Percentiles rank a stretch among this genome's conserved stretches.
Evolutionary conservation across 2,329 filamentous ascomycete genomes (phyloP).

Genomic region (Phoma sp.): DNA sequence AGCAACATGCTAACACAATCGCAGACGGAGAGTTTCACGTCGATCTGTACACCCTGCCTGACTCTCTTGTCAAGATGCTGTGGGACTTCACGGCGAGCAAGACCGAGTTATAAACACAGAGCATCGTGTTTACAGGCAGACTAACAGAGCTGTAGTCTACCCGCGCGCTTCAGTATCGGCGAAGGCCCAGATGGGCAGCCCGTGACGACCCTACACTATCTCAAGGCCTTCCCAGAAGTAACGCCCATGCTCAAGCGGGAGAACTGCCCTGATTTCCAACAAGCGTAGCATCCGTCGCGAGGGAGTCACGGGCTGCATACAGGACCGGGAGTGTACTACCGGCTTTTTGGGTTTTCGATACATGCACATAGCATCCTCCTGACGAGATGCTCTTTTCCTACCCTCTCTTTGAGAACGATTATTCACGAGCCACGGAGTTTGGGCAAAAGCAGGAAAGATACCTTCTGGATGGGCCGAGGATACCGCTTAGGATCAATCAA

Average conservation of each 20-base stretch:
- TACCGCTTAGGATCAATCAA: constrained; percentile 10
- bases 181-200: neutral
- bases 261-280: neutral
- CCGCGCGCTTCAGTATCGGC: neutral
- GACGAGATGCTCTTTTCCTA: neutral
- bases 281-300: neutral
- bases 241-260: neutral
- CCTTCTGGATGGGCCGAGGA: neutral
- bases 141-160: constrained; percentile 1
- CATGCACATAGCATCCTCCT: neutral
- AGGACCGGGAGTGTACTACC: neutral
- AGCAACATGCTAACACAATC: constrained; percentile 27
- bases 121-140: neutral
- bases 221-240: neutral
- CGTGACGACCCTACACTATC: neutral
- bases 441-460: constrained; percentile 20
- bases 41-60: constrained; percentile 96
- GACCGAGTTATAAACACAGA: constrained; percentile 38
- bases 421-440: constrained; percentile 20
- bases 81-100: constrained; percentile 77
- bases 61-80: constrained; percentile 86
- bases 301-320: neutral
- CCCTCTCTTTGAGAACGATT: neutral
- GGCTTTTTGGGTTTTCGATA: neutral
- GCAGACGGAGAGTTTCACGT: constrained; percentile 96